Percentiles rank a stretch among this genome's conserved stretches.
Conservation (phyloP, 2,329 filamentous ascomycete genomes). For the Ustulina deusta region DNA sequence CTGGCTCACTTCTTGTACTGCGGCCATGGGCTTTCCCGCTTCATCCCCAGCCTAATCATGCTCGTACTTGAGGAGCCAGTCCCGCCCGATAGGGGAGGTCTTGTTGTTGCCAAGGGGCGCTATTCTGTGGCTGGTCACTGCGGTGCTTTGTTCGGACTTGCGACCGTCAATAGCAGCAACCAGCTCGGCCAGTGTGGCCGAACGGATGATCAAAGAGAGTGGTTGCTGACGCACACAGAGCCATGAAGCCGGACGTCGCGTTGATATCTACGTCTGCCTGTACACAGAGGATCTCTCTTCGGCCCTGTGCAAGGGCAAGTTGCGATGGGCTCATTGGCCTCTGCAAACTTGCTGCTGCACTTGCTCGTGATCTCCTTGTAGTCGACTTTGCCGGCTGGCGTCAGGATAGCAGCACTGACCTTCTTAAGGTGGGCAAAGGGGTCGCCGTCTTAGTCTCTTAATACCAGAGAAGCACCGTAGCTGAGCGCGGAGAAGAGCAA, state of each 20-base stretch:
- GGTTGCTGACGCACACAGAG: constrained; percentile 2
- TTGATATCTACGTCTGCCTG: constrained; percentile 5
- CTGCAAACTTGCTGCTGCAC: constrained; percentile 8
- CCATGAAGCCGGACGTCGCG: constrained; percentile 12
- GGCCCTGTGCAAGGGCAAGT: constrained; percentile 1
- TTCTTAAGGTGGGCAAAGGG: constrained; percentile 20
- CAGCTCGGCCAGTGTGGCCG: background rate
- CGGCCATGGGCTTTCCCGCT: background rate
- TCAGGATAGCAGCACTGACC: constrained; percentile 12
- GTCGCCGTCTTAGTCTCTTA: background rate
- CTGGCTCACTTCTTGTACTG: constrained; percentile 8
- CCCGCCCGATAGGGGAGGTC: constrained; percentile 14
- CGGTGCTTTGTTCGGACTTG: background rate
- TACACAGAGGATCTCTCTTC: constrained; percentile 5
- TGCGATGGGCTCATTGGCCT: constrained; percentile 9
- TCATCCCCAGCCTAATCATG: background rate
- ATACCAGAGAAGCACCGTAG: constrained; percentile 11
- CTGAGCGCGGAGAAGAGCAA: constrained; percentile 12
- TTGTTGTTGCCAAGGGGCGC: background rate
- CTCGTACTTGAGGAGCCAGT: constrained; percentile 20
- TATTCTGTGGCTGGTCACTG: background rate
- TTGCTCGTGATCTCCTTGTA: constrained; percentile 16
- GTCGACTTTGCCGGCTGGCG: constrained; percentile 26
- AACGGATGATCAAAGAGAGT: constrained; percentile 7
- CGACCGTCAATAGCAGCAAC: background rate